Base-by-base conservation (phyloP, 768 basidiomycete species). In the Pseudohyphozyma bogoriensis region DNA sequence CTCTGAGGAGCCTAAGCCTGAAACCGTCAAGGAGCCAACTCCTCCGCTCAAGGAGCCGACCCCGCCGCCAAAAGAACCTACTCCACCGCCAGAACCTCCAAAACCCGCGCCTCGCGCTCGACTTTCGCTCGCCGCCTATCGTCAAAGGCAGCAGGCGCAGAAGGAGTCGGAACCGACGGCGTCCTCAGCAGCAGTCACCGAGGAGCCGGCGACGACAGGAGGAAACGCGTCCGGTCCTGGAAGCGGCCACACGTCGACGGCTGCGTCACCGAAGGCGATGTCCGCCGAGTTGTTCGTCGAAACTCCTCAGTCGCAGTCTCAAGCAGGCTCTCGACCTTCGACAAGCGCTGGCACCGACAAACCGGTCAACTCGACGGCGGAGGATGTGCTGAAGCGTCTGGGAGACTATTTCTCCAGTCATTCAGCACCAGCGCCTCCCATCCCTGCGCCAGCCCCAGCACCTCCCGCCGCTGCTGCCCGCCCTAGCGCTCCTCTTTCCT, bases 351-450 rank as follows among this genome's bases (percentile, higher is more conserved):
- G 44, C 3, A 22, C 52, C 0, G 29, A 13, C 47, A 49, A 53
- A 24, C 22, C 42, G 39, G 57, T 42, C 39, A 60, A 53, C 42
- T 56, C 58, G 29, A 54, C 56, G 12, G 64, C 65, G 12, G 61
- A 62, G n/a, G 65, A 66, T 56, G 61, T 66, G n/a, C 61, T 66
- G 39, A 66, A 63, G 45, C 54, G 58, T 36, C 59, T 66, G 32
- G 65, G 65, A 24, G 65, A 62, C 49, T 66, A 66, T 39, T 66
- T 66, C 24, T 12, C 24, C n/a, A 20, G 18, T 18, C 51, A 28
- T 10, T 32, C 51, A 4, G 31, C 53, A 20, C 53, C 40, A 12
- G 39, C 24, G 20, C 22, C 37, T 24, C n/a, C 28, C 37, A 29
- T 40, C 16, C 26, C 36, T 2, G 51, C 51, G 10, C 36, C 53